Evolutionary conservation across 305 asterid species (phyloP).

Genomic region (Galium porrigens): DNA sequence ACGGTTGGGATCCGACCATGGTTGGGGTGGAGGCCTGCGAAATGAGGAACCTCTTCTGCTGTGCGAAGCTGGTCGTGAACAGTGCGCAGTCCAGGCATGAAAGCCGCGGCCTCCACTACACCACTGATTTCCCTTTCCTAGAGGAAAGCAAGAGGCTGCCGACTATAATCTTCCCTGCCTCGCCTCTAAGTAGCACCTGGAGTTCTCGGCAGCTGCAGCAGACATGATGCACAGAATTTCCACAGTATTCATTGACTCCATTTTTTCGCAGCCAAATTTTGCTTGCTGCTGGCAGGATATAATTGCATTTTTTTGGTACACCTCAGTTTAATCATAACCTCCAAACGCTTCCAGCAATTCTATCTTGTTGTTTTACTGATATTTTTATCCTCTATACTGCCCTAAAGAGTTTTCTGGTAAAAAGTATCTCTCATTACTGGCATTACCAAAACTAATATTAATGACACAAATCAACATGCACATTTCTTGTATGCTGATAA

Average conservation of each 20-base stretch:
- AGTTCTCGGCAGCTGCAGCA: conserved; percentile 68
- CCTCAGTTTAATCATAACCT: not conserved
- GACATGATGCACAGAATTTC: conserved; percentile 29
- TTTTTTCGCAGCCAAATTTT: conserved; percentile 18
- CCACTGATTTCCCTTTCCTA: conserved; percentile 57
- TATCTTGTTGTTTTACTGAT: not conserved
- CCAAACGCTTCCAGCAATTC: not conserved
- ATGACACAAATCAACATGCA: not conserved
- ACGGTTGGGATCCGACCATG: conserved; percentile 91
- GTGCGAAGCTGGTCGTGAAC: conserved; percentile 81
- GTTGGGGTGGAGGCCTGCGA: conserved; percentile 88
- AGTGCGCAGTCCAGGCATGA: conserved; percentile 86
- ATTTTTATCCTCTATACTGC: not conserved
- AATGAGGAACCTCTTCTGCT: conserved; percentile 89
- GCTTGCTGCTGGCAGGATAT: not conserved
- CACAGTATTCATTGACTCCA: conserved; percentile 5
- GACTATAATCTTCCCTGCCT: conserved; percentile 59
- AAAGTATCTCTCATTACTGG: not conserved
- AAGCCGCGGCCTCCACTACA: conserved; percentile 89
- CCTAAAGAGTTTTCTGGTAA: not conserved
- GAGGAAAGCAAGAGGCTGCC: conserved; percentile 85
- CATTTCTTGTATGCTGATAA: not conserved
- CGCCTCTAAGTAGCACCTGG: conserved; percentile 51
- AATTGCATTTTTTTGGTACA: not conserved
- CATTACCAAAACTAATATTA: not conserved